A percentile compares a stretch with the other conserved stretches of the same genome.
phyloP scores from a whole-genome alignment of 2,329 filamentous ascomycete species.

The Teratosphaeria epicoccoides region DNA sequence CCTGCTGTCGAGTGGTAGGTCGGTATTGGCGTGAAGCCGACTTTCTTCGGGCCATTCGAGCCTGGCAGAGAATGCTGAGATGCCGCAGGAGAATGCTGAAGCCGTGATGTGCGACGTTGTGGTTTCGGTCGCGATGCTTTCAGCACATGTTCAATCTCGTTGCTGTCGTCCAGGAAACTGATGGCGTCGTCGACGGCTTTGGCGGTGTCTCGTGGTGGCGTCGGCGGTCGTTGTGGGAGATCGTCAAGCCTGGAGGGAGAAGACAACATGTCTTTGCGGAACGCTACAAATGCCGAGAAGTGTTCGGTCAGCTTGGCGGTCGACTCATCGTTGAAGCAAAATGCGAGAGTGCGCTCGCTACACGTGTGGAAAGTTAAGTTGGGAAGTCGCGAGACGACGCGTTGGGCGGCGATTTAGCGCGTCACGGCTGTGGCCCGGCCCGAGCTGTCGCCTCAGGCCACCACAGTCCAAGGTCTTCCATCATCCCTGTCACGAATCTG shows the following conservation, averaged over 20 bases:
- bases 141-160: slow-evolving; percentile 13
- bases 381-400: slow-evolving; percentile 1
- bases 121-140: neutral
- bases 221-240: slow-evolving; percentile 44
- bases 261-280: slow-evolving; percentile 8
- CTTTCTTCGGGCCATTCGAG: slow-evolving; percentile 40
- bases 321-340: neutral
- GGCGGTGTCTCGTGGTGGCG: slow-evolving; percentile 41
- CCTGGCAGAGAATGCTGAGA: slow-evolving; percentile 19
- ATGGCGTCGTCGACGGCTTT: slow-evolving; percentile 30
- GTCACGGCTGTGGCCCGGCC: neutral
- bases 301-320: neutral
- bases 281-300: neutral
- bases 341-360: neutral
- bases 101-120: neutral
- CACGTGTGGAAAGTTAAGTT: neutral
- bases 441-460: neutral
- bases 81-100: neutral
- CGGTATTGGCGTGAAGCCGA: slow-evolving; percentile 51
- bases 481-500: neutral
- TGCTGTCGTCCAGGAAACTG: slow-evolving; percentile 32
- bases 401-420: neutral
- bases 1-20: slow-evolving; percentile 34
- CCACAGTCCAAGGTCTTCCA: neutral
- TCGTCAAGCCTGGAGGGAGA: slow-evolving; percentile 30